Evolutionary conservation across 208 protist species (phyloP).

Genomic region (Naegleria fowleri): DNA sequence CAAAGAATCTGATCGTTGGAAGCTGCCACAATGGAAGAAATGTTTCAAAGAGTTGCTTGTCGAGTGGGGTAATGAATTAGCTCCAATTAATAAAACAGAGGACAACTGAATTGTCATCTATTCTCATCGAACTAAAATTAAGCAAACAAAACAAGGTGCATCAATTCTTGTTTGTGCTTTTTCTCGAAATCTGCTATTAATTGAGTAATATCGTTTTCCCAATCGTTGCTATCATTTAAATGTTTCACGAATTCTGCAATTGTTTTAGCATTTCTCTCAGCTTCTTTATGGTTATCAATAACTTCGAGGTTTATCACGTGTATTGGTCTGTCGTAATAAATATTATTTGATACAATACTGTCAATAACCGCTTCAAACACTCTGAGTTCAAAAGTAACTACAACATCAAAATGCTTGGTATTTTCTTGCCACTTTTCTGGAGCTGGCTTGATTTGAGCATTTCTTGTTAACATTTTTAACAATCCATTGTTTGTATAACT

Average conservation of each 20-base stretch:
- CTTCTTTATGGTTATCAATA: constrained; percentile 22
- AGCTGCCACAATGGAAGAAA: background rate
- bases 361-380: constrained; percentile 47
- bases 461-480: constrained; percentile 47
- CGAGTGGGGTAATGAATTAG: background rate
- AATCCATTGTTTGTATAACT: constrained; percentile 48
- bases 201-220: background rate
- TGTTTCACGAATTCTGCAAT: background rate
- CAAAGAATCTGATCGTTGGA: background rate
- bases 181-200: background rate
- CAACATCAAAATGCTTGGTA: constrained; percentile 40
- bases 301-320: constrained; percentile 7
- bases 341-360: constrained; percentile 7
- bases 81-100: too few species aligned
- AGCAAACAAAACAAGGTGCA: constrained; percentile 9
- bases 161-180: background rate
- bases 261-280: constrained; percentile 18
- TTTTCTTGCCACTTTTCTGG: constrained; percentile 46
- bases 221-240: background rate
- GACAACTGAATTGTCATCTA: too few species aligned
- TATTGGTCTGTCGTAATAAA: background rate
- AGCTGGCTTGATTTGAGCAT: constrained; percentile 44
- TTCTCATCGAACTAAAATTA: too few species aligned
- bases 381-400: constrained; percentile 48
- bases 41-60: background rate